A percentile compares a stretch with the other conserved stretches of the same genome.
Evolutionary conservation across 768 basidiomycete genomes (phyloP).

Genomic region (Amanita rubescens): DNA sequence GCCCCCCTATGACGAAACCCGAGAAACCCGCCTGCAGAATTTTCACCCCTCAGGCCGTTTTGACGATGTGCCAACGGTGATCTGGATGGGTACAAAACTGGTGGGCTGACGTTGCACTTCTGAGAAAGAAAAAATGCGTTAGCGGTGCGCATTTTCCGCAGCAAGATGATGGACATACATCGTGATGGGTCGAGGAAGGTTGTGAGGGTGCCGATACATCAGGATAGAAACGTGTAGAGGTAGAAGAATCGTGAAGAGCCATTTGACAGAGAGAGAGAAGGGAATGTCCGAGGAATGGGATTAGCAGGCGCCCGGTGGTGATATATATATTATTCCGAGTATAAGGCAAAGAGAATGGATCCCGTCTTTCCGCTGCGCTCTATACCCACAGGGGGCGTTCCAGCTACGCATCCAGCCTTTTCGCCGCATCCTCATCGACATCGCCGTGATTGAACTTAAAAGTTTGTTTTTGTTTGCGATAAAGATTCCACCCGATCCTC

Average conservation of each 20-base stretch:
- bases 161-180: not conserved
- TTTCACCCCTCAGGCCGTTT: not conserved
- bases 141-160: not conserved
- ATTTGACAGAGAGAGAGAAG: not conserved
- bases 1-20: slow-evolving; percentile 1
- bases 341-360: not conserved
- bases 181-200: not conserved
- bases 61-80: not conserved
- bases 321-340: slow-evolving; percentile 5
- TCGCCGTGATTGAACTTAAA: not conserved
- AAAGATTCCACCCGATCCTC: not conserved
- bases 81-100: not conserved
- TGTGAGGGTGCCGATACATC: not conserved
- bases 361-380: not conserved
- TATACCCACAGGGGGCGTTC: not conserved
- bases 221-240: not conserved
- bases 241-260: not conserved
- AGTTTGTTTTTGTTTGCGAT: not conserved
- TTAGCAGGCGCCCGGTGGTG: not conserved
- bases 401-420: not conserved
- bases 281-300: not conserved
- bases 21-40: not conserved
- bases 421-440: not conserved
- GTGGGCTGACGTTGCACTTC: not conserved
- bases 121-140: not conserved